These are phyloP conservation scores for Colletotrichum lupini DNA, from an alignment of 2,329 filamentous ascomycete species.

Conservation along the genomic window DNA sequence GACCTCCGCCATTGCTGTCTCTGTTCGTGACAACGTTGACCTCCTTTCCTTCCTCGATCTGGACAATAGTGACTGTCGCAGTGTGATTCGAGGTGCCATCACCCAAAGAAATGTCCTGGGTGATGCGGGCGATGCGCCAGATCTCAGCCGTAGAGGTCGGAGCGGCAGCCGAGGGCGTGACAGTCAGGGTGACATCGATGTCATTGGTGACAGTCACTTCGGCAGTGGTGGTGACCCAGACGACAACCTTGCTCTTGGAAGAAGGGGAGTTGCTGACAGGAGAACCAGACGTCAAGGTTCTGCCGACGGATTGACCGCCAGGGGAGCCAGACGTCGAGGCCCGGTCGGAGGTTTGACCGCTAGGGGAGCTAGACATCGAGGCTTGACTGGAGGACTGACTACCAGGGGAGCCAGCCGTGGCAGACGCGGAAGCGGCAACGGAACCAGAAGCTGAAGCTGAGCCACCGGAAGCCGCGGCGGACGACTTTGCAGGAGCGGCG, in stretches of 20 bases:
- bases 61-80: not conserved
- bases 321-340: not conserved
- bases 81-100: not conserved
- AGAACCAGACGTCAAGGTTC: too few relatives aligned
- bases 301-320: too few relatives aligned
- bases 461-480: not conserved
- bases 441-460: not conserved
- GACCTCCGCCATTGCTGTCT: conserved; percentile 42
- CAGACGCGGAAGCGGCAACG: not conserved
- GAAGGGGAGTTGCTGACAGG: not conserved
- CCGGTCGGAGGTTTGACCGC: too few relatives aligned
- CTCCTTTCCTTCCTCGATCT: not conserved
- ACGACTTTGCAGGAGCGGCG: not conserved
- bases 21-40: conserved; percentile 36
- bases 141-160: not conserved
- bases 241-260: not conserved
- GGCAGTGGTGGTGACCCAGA: not conserved
- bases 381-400: not conserved
- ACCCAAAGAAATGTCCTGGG: not conserved
- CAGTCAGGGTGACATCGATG: not conserved
- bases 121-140: conserved; percentile 3
- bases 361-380: not conserved
- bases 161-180: not conserved
- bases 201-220: not conserved
- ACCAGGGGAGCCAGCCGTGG: not conserved